phyloP scores from a whole-genome alignment of 192 early-diverging fungal species.

The Backusella parvicylindrica region DNA sequence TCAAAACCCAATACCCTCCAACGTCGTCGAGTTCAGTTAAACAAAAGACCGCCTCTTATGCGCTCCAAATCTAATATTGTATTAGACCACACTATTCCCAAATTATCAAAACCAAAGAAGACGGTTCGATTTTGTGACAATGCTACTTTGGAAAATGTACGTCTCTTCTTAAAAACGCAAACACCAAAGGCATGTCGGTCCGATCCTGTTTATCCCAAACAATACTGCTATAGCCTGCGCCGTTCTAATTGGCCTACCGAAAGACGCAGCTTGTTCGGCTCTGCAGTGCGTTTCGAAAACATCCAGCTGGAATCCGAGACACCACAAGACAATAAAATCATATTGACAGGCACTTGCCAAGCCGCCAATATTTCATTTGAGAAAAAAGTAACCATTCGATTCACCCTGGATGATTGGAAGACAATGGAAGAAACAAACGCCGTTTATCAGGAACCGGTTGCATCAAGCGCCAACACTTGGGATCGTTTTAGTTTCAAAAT shows the following conservation, averaged over 20 bases:
- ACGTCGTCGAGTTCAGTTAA: not conserved
- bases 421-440: constrained; percentile 62
- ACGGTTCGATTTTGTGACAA: constrained; percentile 16
- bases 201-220: not conserved
- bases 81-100: not conserved
- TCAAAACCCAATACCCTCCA: constrained; percentile 3
- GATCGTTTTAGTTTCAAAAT: constrained; percentile 16
- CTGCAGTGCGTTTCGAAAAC: not conserved
- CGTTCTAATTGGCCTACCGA: constrained; percentile 4
- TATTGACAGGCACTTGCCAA: constrained; percentile 54
- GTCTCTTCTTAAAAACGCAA: constrained; percentile 13
- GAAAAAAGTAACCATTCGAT: constrained; percentile 72
- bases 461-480: constrained; percentile 13
- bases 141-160: constrained; percentile 10
- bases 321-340: not conserved
- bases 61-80: not conserved
- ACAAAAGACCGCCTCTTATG: constrained; percentile 3
- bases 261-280: not conserved
- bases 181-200: constrained; percentile 8
- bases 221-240: not conserved
- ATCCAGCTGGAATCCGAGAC: not conserved
- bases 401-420: constrained; percentile 78
- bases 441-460: constrained; percentile 54
- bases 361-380: constrained; percentile 88
- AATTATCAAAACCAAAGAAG: not conserved